Conservation (phyloP, 2,329 filamentous ascomycete genomes). For the Xylariaceae sp. region DNA sequence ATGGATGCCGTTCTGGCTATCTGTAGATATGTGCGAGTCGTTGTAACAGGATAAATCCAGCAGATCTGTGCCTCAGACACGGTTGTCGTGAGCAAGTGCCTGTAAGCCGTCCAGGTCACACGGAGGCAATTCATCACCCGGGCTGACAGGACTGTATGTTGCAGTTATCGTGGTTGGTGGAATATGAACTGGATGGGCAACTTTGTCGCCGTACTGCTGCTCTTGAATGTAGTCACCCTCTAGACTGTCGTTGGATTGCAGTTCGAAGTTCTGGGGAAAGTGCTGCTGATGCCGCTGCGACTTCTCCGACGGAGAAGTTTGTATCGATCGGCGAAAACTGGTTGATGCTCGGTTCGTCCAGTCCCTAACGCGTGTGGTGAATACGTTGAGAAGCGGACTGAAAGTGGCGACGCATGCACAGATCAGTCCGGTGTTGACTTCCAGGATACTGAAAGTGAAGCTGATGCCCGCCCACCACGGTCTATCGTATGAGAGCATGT, state of each 20-base stretch:
- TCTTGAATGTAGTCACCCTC: slow-evolving; percentile 7
- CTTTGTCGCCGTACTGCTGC: slow-evolving; percentile 11
- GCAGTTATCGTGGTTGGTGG: slow-evolving; percentile 1
- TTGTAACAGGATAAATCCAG: no score
- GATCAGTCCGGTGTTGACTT: slow-evolving; percentile 26
- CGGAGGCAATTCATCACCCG: slow-evolving; percentile 14
- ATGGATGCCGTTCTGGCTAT: no score
- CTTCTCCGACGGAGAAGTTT: slow-evolving; percentile 1
- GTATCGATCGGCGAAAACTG: slow-evolving; percentile 6
- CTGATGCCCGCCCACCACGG: slow-evolving; percentile 28
- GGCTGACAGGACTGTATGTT: slow-evolving; percentile 5
- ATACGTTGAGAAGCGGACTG: slow-evolving; percentile 18
- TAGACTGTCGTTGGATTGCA: background rate
- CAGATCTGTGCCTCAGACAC: background rate
- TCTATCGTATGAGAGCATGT: slow-evolving; percentile 24
- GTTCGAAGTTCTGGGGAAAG: background rate
- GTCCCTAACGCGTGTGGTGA: slow-evolving; percentile 9
- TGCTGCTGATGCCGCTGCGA: slow-evolving; percentile 6
- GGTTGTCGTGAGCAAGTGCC: slow-evolving; percentile 14
- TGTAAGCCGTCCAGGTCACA: slow-evolving; percentile 21
- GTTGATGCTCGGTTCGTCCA: slow-evolving; percentile 16
- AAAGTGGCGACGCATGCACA: slow-evolving; percentile 26
- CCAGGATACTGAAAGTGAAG: slow-evolving; percentile 26
- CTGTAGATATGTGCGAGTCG: no score
- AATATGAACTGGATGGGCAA: no score